These are phyloP conservation scores for Epithele typhae DNA, from an alignment of 768 basidiomycete genomes.

Conservation along the genomic window DNA sequence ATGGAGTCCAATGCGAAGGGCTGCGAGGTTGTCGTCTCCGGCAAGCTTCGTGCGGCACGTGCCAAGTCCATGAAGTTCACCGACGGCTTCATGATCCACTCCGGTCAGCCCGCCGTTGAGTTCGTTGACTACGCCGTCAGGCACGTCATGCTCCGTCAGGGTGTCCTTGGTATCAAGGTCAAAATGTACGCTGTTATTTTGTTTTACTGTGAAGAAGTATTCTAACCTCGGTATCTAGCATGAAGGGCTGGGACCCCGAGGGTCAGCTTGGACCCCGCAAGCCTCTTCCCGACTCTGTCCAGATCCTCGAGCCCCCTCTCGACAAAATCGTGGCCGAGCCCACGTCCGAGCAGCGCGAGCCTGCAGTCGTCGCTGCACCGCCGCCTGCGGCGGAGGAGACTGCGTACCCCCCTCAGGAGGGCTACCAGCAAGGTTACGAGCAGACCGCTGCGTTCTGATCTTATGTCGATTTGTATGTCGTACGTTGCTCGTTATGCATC, in stretches of 20 bases:
- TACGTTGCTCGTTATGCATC: conserved; percentile 10
- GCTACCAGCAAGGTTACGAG: conserved; percentile 30
- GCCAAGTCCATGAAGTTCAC: conserved; percentile 99
- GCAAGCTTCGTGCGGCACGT: conserved; percentile 99
- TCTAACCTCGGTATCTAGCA: conserved; percentile 53
- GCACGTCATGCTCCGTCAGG: conserved; percentile 96
- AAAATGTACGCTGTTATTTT: conserved; percentile 97
- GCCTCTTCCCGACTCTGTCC: conserved; percentile 93
- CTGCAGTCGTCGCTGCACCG: conserved; percentile 42
- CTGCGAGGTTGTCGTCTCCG: conserved; percentile 98
- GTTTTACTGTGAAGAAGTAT: too few relatives aligned
- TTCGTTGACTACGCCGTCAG: conserved; percentile 98
- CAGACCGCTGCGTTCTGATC: conserved; percentile 52
- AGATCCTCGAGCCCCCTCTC: conserved; percentile 82
- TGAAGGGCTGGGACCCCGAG: conserved; percentile 95
- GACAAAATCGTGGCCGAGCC: conserved; percentile 91
- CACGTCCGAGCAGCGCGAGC: conserved; percentile 84
- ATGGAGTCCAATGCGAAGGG: conserved; percentile 99
- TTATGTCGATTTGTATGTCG: conserved; percentile 9
- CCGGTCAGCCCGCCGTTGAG: conserved; percentile 94
- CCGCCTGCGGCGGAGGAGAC: conserved; percentile 50
- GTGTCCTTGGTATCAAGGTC: conserved; percentile 99
- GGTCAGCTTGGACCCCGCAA: conserved; percentile 86
- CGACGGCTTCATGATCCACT: conserved; percentile 99
- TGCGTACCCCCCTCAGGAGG: conserved; percentile 32